phyloP scores from a whole-genome alignment of 495 filamentous ascomycete genomes.

The Penicillium turbatum region DNA sequence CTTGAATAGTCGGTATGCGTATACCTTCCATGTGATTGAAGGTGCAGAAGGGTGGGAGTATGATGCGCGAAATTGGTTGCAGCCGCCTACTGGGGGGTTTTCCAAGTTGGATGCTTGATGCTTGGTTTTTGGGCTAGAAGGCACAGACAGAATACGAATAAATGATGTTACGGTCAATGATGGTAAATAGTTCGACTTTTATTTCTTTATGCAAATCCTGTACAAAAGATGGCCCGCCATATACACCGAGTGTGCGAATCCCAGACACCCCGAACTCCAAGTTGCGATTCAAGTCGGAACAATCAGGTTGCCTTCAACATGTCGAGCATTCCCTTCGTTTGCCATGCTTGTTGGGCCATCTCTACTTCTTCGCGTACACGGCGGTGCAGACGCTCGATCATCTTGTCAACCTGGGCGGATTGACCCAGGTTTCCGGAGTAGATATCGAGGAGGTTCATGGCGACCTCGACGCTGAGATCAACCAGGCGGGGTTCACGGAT shows the following conservation, averaged over 20 bases:
- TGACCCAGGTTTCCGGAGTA: constrained; percentile 78
- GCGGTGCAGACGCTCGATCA: constrained; percentile 59
- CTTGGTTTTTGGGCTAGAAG: too few relatives aligned
- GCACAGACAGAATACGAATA: background rate
- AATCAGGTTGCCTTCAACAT: constrained; percentile 52
- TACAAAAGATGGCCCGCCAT: constrained; percentile 33
- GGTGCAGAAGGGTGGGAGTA: constrained; percentile 67
- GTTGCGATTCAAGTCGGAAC: constrained; percentile 10
- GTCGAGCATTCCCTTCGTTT: constrained; percentile 80
- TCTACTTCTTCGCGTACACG: constrained; percentile 75
- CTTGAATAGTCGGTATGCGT: constrained; percentile 81
- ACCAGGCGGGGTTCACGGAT: constrained; percentile 77
- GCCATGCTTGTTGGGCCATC: constrained; percentile 69
- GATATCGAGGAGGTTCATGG: constrained; percentile 74
- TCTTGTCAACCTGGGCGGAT: constrained; percentile 64
- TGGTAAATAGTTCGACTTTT: constrained; percentile 22
- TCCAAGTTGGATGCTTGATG: constrained; percentile 46
- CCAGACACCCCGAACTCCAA: constrained; percentile 30
- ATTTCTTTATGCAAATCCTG: constrained; percentile 30
- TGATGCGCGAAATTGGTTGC: constrained; percentile 88
- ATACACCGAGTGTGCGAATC: constrained; percentile 24
- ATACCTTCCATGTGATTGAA: constrained; percentile 97
- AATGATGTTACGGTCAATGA: constrained; percentile 5
- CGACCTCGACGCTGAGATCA: constrained; percentile 70
- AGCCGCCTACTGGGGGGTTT: constrained; percentile 75